Percentiles rank a stretch among this genome's conserved stretches.
Conservation (phyloP, 192 early-diverging fungal species). For the Rhizoclosmatium sp. region DNA sequence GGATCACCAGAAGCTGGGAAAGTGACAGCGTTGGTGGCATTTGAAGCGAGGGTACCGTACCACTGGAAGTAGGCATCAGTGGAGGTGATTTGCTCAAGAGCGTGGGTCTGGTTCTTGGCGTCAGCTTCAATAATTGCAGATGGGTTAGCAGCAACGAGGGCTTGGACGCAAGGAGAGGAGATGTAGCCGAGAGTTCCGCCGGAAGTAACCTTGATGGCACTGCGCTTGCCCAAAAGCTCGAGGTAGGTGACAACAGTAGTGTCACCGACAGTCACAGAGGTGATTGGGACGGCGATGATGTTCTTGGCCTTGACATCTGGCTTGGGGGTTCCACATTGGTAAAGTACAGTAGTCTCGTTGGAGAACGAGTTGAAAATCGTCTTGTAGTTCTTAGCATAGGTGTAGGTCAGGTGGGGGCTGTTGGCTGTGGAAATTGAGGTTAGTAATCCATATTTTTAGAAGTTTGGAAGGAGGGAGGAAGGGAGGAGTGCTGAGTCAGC, state of each 20-base stretch:
- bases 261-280: constrained; percentile 40
- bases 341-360: constrained; percentile 47
- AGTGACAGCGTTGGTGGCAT: constrained; percentile 38
- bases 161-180: constrained; percentile 48
- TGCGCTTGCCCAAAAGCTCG: constrained; percentile 43
- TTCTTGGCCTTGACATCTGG: constrained; percentile 40
- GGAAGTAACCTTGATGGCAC: constrained; percentile 49
- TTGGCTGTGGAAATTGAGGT: constrained; percentile 25
- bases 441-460: too few species aligned
- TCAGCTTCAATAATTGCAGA: constrained; percentile 6
- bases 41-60: constrained; percentile 21
- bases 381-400: constrained; percentile 58
- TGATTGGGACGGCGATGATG: constrained; percentile 47
- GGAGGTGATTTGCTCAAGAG: constrained; percentile 20
- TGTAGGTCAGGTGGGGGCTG: constrained; percentile 34
- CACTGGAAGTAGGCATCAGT: constrained; percentile 27
- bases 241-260: constrained; percentile 53
- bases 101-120: background rate
- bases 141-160: constrained; percentile 19
- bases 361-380: constrained; percentile 44
- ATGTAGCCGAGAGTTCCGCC: constrained; percentile 29
- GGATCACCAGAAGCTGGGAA: constrained; percentile 43
- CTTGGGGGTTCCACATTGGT: constrained; percentile 56
- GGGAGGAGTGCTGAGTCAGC: too few species aligned
- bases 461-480: too few species aligned